Percentiles rank a stretch among this genome's conserved stretches.
Evolutionary conservation across 768 basidiomycete genomes (phyloP).

Genomic region (Termitomyces sp.): DNA sequence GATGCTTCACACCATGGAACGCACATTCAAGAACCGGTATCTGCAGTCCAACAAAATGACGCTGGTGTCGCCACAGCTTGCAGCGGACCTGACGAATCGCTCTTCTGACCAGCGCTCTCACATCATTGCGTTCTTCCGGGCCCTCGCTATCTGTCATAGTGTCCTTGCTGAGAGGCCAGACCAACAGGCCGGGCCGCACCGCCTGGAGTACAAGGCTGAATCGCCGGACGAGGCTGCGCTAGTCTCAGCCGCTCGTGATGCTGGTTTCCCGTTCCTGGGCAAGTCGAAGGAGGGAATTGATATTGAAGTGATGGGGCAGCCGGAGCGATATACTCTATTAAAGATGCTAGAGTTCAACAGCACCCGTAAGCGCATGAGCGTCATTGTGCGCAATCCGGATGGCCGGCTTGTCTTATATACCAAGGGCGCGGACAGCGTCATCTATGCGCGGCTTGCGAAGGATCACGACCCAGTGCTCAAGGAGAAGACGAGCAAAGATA

Average conservation of each 20-base stretch:
- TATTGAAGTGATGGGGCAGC: constrained; percentile 89
- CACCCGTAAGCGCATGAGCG: constrained; percentile 94
- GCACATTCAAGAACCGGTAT: constrained; percentile 86
- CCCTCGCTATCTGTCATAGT: constrained; percentile 89
- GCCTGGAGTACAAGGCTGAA: constrained; percentile 91
- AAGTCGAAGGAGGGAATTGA: constrained; percentile 74
- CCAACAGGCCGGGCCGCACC: constrained; percentile 53
- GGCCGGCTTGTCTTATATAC: constrained; percentile 81
- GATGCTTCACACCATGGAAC: constrained; percentile 77
- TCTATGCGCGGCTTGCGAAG: constrained; percentile 79
- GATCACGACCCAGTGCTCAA: constrained; percentile 75
- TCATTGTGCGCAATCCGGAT: constrained; percentile 81
- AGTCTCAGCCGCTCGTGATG: constrained; percentile 88
- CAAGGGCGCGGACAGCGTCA: constrained; percentile 97
- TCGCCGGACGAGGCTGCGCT: constrained; percentile 95
- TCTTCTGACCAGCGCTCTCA: constrained; percentile 56
- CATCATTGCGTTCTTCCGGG: constrained; percentile 88
- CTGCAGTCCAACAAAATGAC: constrained; percentile 79
- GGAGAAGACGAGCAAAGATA: constrained; percentile 77
- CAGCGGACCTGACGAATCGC: constrained; percentile 68
- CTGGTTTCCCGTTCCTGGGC: constrained; percentile 86
- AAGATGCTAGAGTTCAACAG: constrained; percentile 92
- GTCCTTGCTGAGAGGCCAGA: constrained; percentile 82
- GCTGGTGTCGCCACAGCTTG: constrained; percentile 82
- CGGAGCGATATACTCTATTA: constrained; percentile 76